phyloP scores from a whole-genome alignment of 805 yeast species.

The Barnettozyma wickerhamii region DNA sequence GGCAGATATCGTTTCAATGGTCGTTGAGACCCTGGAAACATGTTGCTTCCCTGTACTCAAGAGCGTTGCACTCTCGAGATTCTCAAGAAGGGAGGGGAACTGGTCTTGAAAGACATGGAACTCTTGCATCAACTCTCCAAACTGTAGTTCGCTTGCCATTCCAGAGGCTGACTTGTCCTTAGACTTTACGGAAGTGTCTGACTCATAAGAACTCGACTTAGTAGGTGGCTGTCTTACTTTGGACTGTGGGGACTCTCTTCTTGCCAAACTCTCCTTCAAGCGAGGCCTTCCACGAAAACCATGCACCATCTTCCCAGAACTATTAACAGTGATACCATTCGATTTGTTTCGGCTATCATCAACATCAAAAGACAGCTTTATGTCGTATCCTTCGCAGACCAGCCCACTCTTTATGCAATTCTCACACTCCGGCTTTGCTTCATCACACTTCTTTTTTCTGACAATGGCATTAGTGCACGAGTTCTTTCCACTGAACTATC shows the following conservation, averaged over 20 bases:
- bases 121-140: constrained; percentile 15
- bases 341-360: constrained; percentile 38
- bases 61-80: constrained; percentile 16
- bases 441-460: constrained; percentile 55
- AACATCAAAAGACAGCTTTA: constrained; percentile 45
- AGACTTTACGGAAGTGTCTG: too few species aligned
- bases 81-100: constrained; percentile 21
- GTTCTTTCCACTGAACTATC: too few species aligned
- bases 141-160: constrained; percentile 5
- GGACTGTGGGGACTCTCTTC: constrained; percentile 11
- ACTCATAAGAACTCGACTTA: too few species aligned
- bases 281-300: constrained; percentile 44
- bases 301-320: constrained; percentile 34
- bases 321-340: constrained; percentile 14
- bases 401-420: constrained; percentile 43
- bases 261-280: constrained; percentile 29
- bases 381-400: constrained; percentile 46
- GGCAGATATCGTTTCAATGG: neutral
- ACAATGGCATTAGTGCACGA: constrained; percentile 1
- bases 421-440: constrained; percentile 45
- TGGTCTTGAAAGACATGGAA: constrained; percentile 25
- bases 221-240: too few species aligned
- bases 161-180: neutral
- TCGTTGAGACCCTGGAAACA: constrained; percentile 2
- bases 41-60: too few species aligned